Base-by-base conservation (phyloP, 768 basidiomycete species). In the Tylopilus sp. region DNA sequence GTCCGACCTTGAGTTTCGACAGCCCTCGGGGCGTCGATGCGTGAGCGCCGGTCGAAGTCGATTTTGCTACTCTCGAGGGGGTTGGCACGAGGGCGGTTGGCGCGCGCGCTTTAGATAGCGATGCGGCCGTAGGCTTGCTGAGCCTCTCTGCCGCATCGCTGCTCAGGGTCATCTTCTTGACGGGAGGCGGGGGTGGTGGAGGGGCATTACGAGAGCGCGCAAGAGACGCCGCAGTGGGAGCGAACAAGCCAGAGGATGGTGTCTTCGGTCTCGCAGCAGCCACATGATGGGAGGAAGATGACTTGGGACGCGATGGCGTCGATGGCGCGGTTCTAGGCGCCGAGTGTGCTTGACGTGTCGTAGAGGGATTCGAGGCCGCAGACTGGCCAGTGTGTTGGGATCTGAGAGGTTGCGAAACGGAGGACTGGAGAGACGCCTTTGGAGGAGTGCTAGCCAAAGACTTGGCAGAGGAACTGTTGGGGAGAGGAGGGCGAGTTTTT, bases 41-140 rank as follows among this genome's bases (percentile, higher is more conserved):
- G 37, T 70, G 64, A 48, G 65, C 56, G 48, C 71, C 72, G 29
- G 59, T 21, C 49, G 68, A 50, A 42, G 67, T 56, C 21, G 72
- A 60, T 42, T 72, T 64, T 11, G 67, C 53, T 12, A 76, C 55
- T 38, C 55, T 60, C 6, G 63, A 50, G 30, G 68, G 61, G 24
- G 59, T 63, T 13, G 55, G 42, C 36, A 25, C 45, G 29, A 56
- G 14, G 24, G 61, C 45, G 9, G 43, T 61, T 4, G 67, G 56
- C n/a, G 74, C 56, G 17, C 84, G 78, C 21, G 80, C 80, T 64
- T 82, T 85, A 22, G 82, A 83, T 53, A 87, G 64, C 2, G 87
- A 88, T 25, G 89, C 85, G 11, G 88, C 87, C 1, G 89, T 91
- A n/a, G 89, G 89, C 68, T 89, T 89, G 69, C 82, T 88, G 38